Evolutionary conservation across 768 basidiomycete genomes (phyloP).

Genomic region (Chlorophyllum brunneum): DNA sequence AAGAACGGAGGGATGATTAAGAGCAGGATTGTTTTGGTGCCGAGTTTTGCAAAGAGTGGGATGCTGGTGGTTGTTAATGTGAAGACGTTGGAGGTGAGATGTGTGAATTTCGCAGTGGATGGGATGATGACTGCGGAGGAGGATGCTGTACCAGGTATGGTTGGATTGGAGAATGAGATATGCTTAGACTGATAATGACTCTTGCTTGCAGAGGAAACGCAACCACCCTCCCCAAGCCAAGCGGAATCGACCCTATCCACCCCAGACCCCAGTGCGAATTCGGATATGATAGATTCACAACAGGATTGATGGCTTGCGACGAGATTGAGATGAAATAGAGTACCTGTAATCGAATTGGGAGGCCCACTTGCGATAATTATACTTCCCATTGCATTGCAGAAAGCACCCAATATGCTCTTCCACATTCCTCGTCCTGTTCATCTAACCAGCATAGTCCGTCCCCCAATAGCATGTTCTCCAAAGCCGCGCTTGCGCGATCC

Average conservation of each 20-base stretch:
- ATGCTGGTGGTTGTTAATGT: constrained; percentile 77
- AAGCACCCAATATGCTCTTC: constrained; percentile 81
- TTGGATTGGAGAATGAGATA: background rate
- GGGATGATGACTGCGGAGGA: constrained; percentile 35
- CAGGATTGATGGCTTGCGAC: constrained; percentile 1
- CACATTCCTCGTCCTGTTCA: constrained; percentile 68
- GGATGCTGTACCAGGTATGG: constrained; percentile 16
- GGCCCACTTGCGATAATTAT: constrained; percentile 23
- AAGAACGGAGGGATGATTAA: constrained; percentile 27
- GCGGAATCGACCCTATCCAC: constrained; percentile 23
- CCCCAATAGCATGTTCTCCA: constrained; percentile 86
- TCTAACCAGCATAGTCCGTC: constrained; percentile 97
- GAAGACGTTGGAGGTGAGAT: constrained; percentile 66
- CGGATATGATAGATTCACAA: constrained; percentile 14
- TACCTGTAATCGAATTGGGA: background rate
- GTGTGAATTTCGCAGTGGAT: constrained; percentile 52
- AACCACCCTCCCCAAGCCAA: constrained; percentile 17
- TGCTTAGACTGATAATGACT: background rate
- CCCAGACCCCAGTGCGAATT: constrained; percentile 16
- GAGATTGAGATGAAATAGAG: background rate
- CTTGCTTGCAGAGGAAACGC: constrained; percentile 14
- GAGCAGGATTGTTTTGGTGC: constrained; percentile 78
- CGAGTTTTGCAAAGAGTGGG: constrained; percentile 77
- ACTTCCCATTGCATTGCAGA: constrained; percentile 85
- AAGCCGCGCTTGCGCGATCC: constrained; percentile 69